Conservation (phyloP, 2,329 filamentous ascomycete genomes). For the Tricladium varicosporioides region DNA sequence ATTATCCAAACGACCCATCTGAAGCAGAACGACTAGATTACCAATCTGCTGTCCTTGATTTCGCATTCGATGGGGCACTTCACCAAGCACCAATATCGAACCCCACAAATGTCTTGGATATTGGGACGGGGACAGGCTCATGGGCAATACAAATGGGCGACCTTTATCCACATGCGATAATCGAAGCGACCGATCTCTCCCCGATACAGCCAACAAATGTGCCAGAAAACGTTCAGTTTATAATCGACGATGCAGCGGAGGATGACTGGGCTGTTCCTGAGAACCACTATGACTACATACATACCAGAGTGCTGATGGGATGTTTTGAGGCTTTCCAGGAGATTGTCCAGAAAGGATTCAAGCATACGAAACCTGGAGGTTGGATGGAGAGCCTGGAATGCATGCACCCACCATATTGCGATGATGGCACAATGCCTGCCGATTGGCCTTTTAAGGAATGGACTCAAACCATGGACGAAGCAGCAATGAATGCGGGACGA, state of each 20-base stretch:
- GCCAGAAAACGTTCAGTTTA: conserved; percentile 71
- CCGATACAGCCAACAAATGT: conserved; percentile 63
- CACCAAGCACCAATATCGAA: conserved; percentile 42
- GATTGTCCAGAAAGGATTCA: conserved; percentile 31
- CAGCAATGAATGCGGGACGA: conserved; percentile 32
- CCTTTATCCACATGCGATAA: conserved; percentile 52
- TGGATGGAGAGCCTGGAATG: conserved; percentile 45
- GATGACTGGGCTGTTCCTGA: conserved; percentile 43
- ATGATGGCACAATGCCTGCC: conserved; percentile 38
- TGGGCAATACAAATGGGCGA: conserved; percentile 63
- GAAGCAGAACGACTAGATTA: conserved; percentile 46
- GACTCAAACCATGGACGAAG: conserved; percentile 35
- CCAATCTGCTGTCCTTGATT: conserved; percentile 44
- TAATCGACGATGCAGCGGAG: conserved; percentile 40
- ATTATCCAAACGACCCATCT: conserved; percentile 43
- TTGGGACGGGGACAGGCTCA: conserved; percentile 50
- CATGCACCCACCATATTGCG: conserved; percentile 39
- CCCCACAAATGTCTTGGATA: conserved; percentile 26
- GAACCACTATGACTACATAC: conserved; percentile 54
- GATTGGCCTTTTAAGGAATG: conserved; percentile 10
- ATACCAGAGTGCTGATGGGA: conserved; percentile 39
- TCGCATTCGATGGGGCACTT: conserved; percentile 30
- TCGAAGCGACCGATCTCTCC: conserved; percentile 63
- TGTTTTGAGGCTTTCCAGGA: conserved; percentile 39
- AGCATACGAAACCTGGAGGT: conserved; percentile 42